Conservation (phyloP, 2,329 filamentous ascomycete species). For the Colletotrichum euphorbiae region DNA sequence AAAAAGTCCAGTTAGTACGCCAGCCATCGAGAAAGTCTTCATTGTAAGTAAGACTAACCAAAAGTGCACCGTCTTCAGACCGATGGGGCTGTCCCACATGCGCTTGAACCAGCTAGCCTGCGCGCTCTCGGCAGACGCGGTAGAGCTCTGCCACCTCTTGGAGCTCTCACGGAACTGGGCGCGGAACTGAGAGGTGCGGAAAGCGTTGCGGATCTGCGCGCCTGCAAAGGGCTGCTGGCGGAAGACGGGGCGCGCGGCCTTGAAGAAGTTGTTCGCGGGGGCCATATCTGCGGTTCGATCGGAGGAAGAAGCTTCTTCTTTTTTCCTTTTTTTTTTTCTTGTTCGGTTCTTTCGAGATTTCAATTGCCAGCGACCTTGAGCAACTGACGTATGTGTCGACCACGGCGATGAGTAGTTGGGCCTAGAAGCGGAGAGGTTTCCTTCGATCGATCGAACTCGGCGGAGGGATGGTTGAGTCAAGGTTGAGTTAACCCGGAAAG, state of each 20-base stretch:
- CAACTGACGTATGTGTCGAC: neutral
- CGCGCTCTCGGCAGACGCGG: slow-evolving; percentile 60
- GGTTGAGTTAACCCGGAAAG: slow-evolving; percentile 27
- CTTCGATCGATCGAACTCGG: slow-evolving; percentile 4
- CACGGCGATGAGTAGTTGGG: neutral
- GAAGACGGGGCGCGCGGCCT: slow-evolving; percentile 67
- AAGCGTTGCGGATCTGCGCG: slow-evolving; percentile 66
- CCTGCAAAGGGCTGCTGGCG: slow-evolving; percentile 64
- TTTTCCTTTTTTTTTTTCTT: neutral
- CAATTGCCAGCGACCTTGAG: neutral
- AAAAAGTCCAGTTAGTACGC: slow-evolving; percentile 11
- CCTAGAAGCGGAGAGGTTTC: slow-evolving; percentile 33
- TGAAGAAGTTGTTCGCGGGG: slow-evolving; percentile 62
- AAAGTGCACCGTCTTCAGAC: slow-evolving; percentile 96
- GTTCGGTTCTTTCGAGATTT: slow-evolving; percentile 3
- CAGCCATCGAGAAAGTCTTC: neutral
- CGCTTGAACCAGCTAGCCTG: slow-evolving; percentile 74
- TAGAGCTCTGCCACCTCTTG: slow-evolving; percentile 79
- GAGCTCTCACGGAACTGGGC: slow-evolving; percentile 53
- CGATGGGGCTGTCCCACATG: slow-evolving; percentile 85
- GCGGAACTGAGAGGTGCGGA: slow-evolving; percentile 58
- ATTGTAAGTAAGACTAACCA: slow-evolving; percentile 69
- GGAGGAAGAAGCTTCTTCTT: neutral
- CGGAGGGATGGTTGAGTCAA: slow-evolving; percentile 33
- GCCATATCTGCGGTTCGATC: slow-evolving; percentile 49